A percentile compares a stretch with the other conserved stretches of the same genome.
phyloP scores from a whole-genome alignment of 1,284 basidiomycete species.

The Tilletia horrida region DNA sequence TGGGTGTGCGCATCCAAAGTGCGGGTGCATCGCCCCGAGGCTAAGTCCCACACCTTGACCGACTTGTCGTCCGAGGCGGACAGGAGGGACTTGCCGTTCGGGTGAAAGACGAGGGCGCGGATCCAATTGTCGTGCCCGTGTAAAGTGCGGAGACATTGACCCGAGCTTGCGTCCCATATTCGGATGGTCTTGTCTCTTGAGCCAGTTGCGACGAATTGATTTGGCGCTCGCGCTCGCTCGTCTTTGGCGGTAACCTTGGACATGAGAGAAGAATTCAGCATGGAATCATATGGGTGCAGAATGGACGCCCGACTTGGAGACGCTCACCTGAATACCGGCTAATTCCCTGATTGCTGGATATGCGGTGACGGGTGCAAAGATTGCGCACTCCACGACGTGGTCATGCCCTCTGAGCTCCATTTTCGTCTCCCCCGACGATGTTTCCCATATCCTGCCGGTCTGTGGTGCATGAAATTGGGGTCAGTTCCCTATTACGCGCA shows the following conservation, averaged over 20 bases:
- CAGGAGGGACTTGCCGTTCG: conserved; percentile 72
- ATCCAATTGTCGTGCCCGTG: conserved; percentile 52
- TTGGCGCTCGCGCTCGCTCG: conserved; percentile 55
- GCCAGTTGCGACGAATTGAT: conserved; percentile 71
- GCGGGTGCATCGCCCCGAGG: conserved; percentile 73
- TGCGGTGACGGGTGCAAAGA: conserved; percentile 73
- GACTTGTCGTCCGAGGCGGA: conserved; percentile 88
- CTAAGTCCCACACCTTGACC: conserved; percentile 80
- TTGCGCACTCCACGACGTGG: conserved; percentile 76
- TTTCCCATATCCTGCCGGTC: conserved; percentile 80
- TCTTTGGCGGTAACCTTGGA: conserved; percentile 40
- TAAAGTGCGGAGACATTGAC: conserved; percentile 69
- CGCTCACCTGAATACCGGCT: conserved; percentile 62
- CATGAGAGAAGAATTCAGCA: background rate
- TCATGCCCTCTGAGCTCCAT: conserved; percentile 81
- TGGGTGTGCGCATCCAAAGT: conserved; percentile 80
- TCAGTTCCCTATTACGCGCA: background rate
- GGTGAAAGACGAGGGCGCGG: conserved; percentile 42
- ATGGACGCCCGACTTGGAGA: background rate
- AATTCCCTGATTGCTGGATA: conserved; percentile 75
- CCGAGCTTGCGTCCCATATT: conserved; percentile 76
- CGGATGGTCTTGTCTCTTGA: conserved; percentile 83
- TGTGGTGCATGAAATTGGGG: conserved; percentile 52
- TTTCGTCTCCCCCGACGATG: conserved; percentile 71
- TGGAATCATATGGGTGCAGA: background rate